Conservation (phyloP, 2,329 filamentous ascomycete genomes). For the Trichophyton simii region DNA sequence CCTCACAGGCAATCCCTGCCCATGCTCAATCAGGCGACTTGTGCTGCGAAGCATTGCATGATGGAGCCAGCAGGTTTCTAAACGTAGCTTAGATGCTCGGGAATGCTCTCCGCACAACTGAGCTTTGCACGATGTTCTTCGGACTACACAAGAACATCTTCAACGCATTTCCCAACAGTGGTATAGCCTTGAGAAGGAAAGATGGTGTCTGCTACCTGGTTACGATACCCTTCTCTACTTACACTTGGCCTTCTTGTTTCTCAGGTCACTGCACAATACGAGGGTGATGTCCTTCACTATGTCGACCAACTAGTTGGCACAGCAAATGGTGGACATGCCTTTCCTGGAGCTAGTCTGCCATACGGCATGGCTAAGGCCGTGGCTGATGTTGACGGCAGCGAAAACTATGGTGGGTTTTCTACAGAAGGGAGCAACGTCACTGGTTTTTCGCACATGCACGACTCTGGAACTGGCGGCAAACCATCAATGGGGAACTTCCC, state of each 20-base stretch:
- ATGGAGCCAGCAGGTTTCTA: too few species aligned
- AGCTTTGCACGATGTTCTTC: background rate
- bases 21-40: background rate
- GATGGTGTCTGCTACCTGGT: background rate
- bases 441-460: slow-evolving; percentile 43
- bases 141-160: background rate
- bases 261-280: background rate
- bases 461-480: slow-evolving; percentile 39
- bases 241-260: background rate
- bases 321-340: slow-evolving; percentile 42
- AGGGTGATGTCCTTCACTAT: slow-evolving; percentile 21
- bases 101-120: background rate
- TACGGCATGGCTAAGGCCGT: slow-evolving; percentile 47
- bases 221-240: background rate
- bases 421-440: slow-evolving; percentile 38
- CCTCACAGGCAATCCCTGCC: background rate
- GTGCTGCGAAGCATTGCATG: too few species aligned
- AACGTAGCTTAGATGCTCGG: background rate
- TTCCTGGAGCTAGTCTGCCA: slow-evolving; percentile 43
- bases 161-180: background rate
- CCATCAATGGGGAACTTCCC: slow-evolving; percentile 63
- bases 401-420: slow-evolving; percentile 46
- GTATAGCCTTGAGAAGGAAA: background rate
- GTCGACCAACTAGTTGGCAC: slow-evolving; percentile 45
- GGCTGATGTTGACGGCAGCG: slow-evolving; percentile 39